Percentiles rank a stretch among this genome's conserved stretches.
phyloP scores from a whole-genome alignment of 352 stramenopile species.

The Plasmopara viticola region DNA sequence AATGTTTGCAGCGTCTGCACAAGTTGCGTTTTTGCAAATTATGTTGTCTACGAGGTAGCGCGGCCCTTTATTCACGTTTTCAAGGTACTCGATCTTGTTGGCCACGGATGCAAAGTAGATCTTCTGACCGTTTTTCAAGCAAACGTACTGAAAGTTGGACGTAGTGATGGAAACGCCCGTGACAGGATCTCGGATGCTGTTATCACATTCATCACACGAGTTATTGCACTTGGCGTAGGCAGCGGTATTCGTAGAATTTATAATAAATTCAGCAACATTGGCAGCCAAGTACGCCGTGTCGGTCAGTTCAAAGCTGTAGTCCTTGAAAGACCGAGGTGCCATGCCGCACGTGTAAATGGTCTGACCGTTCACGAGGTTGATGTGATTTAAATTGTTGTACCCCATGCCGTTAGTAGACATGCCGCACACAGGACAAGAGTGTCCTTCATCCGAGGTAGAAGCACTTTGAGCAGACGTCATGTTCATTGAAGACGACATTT shows the following conservation, averaged over 20 bases:
- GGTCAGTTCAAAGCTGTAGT: conserved; percentile 50
- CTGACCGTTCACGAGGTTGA: conserved; percentile 55
- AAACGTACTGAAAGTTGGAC: conserved; percentile 67
- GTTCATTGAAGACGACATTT: conserved; percentile 22
- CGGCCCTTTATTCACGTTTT: conserved; percentile 45
- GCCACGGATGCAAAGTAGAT: conserved; percentile 70
- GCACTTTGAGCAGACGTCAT: conserved; percentile 9
- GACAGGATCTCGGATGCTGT: conserved; percentile 57
- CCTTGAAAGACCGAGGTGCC: conserved; percentile 40
- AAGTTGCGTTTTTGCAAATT: conserved; percentile 48
- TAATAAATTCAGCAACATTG: conserved; percentile 50
- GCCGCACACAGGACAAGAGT: conserved; percentile 62
- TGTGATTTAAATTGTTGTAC: conserved; percentile 61
- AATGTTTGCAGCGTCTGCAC: conserved; percentile 53
- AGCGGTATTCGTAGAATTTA: conserved; percentile 30
- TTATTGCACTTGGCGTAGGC: conserved; percentile 28
- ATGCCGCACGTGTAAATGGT: conserved; percentile 74
- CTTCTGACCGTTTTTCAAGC: conserved; percentile 70
- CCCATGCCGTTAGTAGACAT: conserved; percentile 51
- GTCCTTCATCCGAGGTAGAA: conserved; percentile 21
- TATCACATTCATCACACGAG: conserved; percentile 42
- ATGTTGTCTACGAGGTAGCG: conserved; percentile 51
- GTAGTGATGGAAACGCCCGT: conserved; percentile 45
- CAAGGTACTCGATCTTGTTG: conserved; percentile 56
- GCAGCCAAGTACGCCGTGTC: conserved; percentile 64